Conservation (phyloP, 305 asterid species). For the Petunia hybrid region DNA sequence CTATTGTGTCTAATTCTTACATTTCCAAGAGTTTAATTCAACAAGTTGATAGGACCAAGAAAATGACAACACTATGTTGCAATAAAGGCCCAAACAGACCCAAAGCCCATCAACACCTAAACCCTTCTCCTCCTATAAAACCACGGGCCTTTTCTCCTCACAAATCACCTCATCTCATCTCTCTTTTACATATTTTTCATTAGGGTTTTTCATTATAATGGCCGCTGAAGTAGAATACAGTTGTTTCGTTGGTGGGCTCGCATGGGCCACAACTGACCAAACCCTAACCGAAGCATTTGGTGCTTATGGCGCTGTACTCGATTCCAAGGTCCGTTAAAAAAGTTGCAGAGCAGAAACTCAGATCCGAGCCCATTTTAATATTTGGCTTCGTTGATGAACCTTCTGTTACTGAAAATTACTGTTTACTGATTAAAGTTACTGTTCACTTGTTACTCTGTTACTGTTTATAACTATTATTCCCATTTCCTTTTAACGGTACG, state of each 20-base stretch:
- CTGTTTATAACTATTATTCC: slow-evolving; percentile 57
- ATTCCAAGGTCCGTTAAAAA: slow-evolving; percentile 71
- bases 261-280: slow-evolving; percentile 67
- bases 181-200: background rate
- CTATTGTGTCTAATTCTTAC: too few relatives aligned
- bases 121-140: background rate
- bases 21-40: too few relatives aligned
- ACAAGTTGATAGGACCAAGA: too few relatives aligned
- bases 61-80: background rate
- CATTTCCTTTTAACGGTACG: slow-evolving; percentile 58
- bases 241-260: slow-evolving; percentile 76
- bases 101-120: slow-evolving; percentile 13
- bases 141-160: background rate
- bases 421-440: slow-evolving; percentile 37
- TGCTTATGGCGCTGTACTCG: slow-evolving; percentile 57
- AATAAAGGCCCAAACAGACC: background rate
- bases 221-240: slow-evolving; percentile 56
- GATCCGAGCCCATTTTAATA: slow-evolving; percentile 49
- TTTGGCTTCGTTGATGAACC: slow-evolving; percentile 55
- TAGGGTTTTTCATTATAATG: slow-evolving; percentile 33
- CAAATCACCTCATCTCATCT: background rate
- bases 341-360: slow-evolving; percentile 59
- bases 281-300: slow-evolving; percentile 55
- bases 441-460: slow-evolving; percentile 37
- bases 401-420: slow-evolving; percentile 49